A percentile compares a stretch with the other conserved stretches of the same genome.
Conservation (phyloP, 495 filamentous ascomycete species). For the Penicillium lividum region DNA sequence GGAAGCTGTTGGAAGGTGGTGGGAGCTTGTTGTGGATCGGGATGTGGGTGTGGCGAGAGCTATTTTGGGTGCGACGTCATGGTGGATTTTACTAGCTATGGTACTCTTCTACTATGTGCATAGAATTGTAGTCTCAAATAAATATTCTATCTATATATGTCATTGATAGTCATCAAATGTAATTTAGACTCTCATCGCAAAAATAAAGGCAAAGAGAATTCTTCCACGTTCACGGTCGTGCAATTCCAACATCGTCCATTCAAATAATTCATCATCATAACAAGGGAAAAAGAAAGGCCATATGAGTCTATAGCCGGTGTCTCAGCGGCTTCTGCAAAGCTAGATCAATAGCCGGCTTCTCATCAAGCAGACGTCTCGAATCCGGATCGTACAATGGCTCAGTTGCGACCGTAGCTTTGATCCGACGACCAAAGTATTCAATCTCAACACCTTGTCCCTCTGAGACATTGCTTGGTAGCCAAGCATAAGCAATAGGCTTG, state of each 20-base stretch:
- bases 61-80: slow-evolving; percentile 1
- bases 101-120: not conserved
- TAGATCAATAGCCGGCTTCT: slow-evolving; percentile 8
- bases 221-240: not conserved
- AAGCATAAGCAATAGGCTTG: slow-evolving; percentile 48
- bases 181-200: not conserved
- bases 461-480: slow-evolving; percentile 36
- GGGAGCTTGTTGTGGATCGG: not conserved
- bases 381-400: slow-evolving; percentile 44
- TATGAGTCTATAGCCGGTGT: slow-evolving; percentile 14
- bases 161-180: not conserved
- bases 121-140: not conserved
- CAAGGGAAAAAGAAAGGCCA: not conserved
- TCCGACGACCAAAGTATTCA: slow-evolving; percentile 48
- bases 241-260: not conserved
- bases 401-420: slow-evolving; percentile 41
- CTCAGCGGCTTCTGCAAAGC: slow-evolving; percentile 17
- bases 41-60: not conserved
- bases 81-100: not conserved
- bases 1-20: not conserved
- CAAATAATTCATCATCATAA: not conserved
- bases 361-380: slow-evolving; percentile 27
- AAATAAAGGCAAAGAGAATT: not conserved
- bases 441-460: slow-evolving; percentile 45
- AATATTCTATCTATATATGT: not conserved